Evolutionary conservation across 768 basidiomycete species (phyloP), one percentile per base, ranked within the genome.

Genomic region (Russula lepida): DNA sequence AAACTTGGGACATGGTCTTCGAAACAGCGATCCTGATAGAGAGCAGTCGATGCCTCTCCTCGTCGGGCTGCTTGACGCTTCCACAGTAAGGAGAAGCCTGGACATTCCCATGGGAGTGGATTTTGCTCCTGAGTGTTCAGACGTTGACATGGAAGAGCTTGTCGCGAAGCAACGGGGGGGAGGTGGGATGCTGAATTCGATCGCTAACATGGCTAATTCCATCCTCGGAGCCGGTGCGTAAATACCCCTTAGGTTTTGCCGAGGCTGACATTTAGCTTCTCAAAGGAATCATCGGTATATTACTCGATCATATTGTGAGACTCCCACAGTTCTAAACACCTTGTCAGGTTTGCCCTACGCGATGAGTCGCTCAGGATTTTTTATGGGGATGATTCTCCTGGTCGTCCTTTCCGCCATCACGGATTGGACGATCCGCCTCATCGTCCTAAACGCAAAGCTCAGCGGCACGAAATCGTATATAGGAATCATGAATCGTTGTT

Each of bases 341-440:
- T 58, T 7, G 17, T 17, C 58, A 92, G 93, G 95, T 52, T 76
- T 99, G 12, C 97, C 97, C 2, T 98, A 98, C 70, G 95, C 97
- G 39, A 75, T 98, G 54, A 84, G 87, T 65, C 92, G 95, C 77
- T 95, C 97, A 33, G 97, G 97, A 2, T 94, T 99, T 74, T 80
- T 97, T 67, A 83, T 83, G 0, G 97, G 97, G 13, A 74, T 97
- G 23, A 28, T 88, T n/a, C 80, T 99, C 1, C 80, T 99, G 27
- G 76, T 94, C 30, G 72, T 85, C 0, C 77, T 99, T 11, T 95
- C 89, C 54, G 79, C 73, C 21, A 81, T 97, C 43, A 98, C 97
- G n/a, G 90, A 92, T 73, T 97, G 95, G 95, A 99, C 97, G 3
- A 97, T 99, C 58, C 86, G 94, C 19, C 83, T 99, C 32, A 95